A percentile compares a stretch with the other conserved stretches of the same genome.
Evolutionary conservation across 805 yeast species (phyloP).

Genomic region (Candida mattraensis): DNA sequence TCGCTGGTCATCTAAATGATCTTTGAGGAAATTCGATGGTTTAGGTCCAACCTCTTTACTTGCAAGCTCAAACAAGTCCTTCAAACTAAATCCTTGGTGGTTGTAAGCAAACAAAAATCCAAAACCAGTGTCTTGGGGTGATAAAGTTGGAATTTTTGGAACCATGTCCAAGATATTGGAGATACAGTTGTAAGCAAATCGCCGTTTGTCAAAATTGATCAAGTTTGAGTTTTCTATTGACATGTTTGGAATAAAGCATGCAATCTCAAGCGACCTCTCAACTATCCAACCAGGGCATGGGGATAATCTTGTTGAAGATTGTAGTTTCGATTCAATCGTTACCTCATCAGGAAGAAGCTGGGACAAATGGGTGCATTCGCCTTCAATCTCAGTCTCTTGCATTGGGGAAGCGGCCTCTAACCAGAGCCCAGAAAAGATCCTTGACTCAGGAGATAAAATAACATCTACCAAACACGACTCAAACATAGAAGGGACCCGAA

Average conservation of each 20-base stretch:
- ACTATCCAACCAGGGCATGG: constrained; percentile 93
- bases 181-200: constrained; percentile 64
- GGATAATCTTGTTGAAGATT: constrained; percentile 44
- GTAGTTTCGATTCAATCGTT: constrained; percentile 9
- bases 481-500: constrained; percentile 76
- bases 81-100: constrained; percentile 35
- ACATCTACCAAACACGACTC: constrained; percentile 78
- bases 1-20: constrained; percentile 47
- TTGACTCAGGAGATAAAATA: constrained; percentile 75
- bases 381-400: constrained; percentile 3
- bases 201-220: constrained; percentile 83
- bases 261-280: constrained; percentile 74
- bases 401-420: constrained; percentile 45
- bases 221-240: constrained; percentile 59
- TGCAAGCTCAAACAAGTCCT: constrained; percentile 43
- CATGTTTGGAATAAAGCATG: constrained; percentile 78
- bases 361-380: constrained; percentile 19
- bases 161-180: constrained; percentile 51
- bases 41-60: constrained; percentile 41
- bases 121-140: constrained; percentile 43
- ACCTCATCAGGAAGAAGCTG: constrained; percentile 33
- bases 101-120: constrained; percentile 52
- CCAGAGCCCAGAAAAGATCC: constrained; percentile 73
- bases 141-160: constrained; percentile 23
- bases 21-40: constrained; percentile 43